These are phyloP conservation scores for Plantago coronopus DNA, from an alignment of 305 asterid genomes.

Conservation along the genomic window DNA sequence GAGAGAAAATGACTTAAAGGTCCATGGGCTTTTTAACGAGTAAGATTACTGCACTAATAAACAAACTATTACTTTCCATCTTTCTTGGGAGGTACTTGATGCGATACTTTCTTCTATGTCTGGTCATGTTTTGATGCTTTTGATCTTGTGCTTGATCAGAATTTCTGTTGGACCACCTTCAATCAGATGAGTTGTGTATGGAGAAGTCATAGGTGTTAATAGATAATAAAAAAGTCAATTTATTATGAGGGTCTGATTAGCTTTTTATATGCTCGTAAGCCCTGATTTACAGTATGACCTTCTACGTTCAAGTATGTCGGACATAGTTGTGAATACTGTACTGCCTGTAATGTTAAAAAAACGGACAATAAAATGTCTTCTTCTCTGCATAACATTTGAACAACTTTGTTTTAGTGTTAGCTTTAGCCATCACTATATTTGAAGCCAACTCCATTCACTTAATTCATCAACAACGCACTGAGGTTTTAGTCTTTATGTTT, in stretches of 20 bases:
- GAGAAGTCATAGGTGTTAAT: not conserved
- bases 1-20: slow-evolving; percentile 72
- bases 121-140: not conserved
- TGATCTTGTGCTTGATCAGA: no score
- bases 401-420: no score
- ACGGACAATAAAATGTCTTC: no score
- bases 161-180: not conserved
- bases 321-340: no score
- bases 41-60: slow-evolving; percentile 34
- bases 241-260: not conserved
- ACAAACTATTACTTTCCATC: not conserved
- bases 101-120: not conserved
- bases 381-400: no score
- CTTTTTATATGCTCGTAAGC: not conserved
- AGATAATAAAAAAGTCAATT: not conserved
- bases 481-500: no score
- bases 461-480: no score
- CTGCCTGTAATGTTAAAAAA: no score
- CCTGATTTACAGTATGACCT: no score
- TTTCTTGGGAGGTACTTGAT: slow-evolving; percentile 5
- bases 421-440: no score
- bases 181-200: not conserved
- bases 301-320: no score
- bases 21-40: slow-evolving; percentile 80
- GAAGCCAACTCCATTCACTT: no score